Base-by-base conservation (phyloP, 345 rosid species). In the Hypericum androsaemum region DNA sequence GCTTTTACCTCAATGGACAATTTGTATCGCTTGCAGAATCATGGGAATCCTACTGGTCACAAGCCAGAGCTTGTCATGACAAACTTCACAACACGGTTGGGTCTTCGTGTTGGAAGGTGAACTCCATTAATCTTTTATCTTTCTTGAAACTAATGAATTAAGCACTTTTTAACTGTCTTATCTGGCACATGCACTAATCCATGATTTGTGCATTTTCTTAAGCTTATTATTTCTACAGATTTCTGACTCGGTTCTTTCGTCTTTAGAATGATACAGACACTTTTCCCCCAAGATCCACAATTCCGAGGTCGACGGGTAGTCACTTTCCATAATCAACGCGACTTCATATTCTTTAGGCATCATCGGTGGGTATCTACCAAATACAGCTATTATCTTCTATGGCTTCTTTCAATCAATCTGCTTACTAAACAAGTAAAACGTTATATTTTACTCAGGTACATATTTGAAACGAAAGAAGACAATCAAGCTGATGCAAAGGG, bases 241-340 rank as follows among this genome's bases (percentile, higher is more conserved):
- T 37, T 54, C 63, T 12, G 58, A 47, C 12, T 57, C 7, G 8
- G 40, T 42, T 40, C n/a, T 32, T 39, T 16, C 54, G 47, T 60
- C 48, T 4, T 22, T 67, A 92, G 98, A 54, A 37, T 94, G 46
- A 63, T 88, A 44, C 97, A 80, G 45, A 80, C 99, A 32, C 84
- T 88, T 40, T 88, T 94, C 56, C 95, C 92, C 0, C 99, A 78
- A 63, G 78, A 75, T 52, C 94, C 94, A 22, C 68, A 88, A 58
- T 86, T 88, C 59, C 86, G 75, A 11, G 97, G 95, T 56, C 79
- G 97, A 8, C 74, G 95, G 64, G 95, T 94, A 70, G 92, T 79
- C 12, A 94, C 99, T 10, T 88, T 94, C 42, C 97, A 94, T 68
- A 94, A 94, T 73, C 97, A 94, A 71, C 79, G 97, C 0, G 99